Base-by-base conservation (phyloP, 768 basidiomycete species). In the Amyloporia xantha region DNA sequence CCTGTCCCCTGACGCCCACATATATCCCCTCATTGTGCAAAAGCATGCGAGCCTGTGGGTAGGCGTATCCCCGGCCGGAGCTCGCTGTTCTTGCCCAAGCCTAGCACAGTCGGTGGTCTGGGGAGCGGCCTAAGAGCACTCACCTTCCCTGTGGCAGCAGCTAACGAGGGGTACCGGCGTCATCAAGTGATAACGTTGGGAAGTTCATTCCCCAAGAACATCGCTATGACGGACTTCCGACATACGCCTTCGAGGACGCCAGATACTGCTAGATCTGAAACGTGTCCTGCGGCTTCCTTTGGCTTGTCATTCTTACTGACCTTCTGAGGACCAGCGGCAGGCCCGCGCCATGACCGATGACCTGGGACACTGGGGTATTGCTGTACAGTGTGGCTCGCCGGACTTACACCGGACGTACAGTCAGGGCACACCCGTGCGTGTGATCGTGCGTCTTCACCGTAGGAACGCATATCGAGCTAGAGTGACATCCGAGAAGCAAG, bases 401-500 rank as follows among this genome's bases (percentile, higher is more conserved):
- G 30, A 15, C 9, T 33, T 33, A 7, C 15, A n/a, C n/a, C n/a
- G n/a, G n/a, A n/a, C n/a, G n/a, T n/a, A n/a, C 30, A 33, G 9
- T 33, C 30, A 33, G 30, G 30, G 30, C 30, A 7, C 15, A 15
- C 30, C 30, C 30, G 30, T 15, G 9, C 30, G 15, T 15, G 30
- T 15, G 30, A 33, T 15, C 30, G 15, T 15, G 7, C 15, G n/a
- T n/a, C n/a, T n/a, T n/a, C n/a, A 33, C 9, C 9, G 7, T 33
- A 7, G 30, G 15, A 33, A 33, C 15, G 30, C 15, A 33, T 33
- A 15, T 20, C 30, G 23, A 9, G 43, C 26, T 11, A 27, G 26
- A n/a, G 25, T 44, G 43, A 44, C 43, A 27, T 44, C 43, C 43
- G 23, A 13, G 43, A 44, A 44, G 43, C 5, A 23, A 15, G 43